Percentiles rank a stretch among this genome's conserved stretches.
Conservation (phyloP, 768 basidiomycete genomes). For the Pilatotrama ljubarskyi region DNA sequence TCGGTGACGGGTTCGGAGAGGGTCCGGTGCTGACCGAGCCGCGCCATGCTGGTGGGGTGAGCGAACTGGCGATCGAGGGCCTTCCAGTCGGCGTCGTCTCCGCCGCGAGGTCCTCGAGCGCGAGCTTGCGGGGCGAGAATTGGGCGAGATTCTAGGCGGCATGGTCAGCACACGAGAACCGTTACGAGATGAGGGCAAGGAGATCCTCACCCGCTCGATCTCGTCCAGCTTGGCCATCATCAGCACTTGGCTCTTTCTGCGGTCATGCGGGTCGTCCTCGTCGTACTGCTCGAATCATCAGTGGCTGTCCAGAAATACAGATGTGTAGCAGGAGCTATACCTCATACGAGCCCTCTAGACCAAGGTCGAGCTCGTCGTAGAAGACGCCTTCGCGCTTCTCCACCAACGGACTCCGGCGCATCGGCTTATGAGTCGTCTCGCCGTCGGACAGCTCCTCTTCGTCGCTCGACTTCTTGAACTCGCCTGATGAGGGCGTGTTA, state of each 20-base stretch:
- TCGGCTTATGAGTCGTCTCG: constrained; percentile 23
- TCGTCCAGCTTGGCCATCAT: constrained; percentile 78
- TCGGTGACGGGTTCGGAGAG: constrained; percentile 14
- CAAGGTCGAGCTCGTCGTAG: constrained; percentile 48
- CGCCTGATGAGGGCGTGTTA: constrained; percentile 18
- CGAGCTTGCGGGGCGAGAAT: constrained; percentile 29
- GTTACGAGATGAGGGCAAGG: constrained; percentile 9
- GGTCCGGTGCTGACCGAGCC: constrained; percentile 1
- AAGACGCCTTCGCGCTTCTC: constrained; percentile 48
- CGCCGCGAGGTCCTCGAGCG: constrained; percentile 24
- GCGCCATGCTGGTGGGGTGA: constrained; percentile 18
- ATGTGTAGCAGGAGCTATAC: constrained; percentile 27
- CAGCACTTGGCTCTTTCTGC: constrained; percentile 69
- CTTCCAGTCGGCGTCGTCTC: constrained; percentile 22
- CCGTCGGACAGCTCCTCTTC: constrained; percentile 17
- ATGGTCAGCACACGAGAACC: neutral
- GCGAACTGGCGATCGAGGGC: constrained; percentile 17
- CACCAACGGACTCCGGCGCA: constrained; percentile 36
- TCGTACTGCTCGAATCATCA: constrained; percentile 51
- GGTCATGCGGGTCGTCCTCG: constrained; percentile 70
- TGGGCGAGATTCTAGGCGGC: constrained; percentile 24
- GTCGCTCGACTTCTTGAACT: neutral
- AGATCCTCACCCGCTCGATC: constrained; percentile 61
- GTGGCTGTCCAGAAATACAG: constrained; percentile 7
- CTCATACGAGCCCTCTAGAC: constrained; percentile 44